Conservation (phyloP, 768 basidiomycete species). For the Suillus tomentosus region DNA sequence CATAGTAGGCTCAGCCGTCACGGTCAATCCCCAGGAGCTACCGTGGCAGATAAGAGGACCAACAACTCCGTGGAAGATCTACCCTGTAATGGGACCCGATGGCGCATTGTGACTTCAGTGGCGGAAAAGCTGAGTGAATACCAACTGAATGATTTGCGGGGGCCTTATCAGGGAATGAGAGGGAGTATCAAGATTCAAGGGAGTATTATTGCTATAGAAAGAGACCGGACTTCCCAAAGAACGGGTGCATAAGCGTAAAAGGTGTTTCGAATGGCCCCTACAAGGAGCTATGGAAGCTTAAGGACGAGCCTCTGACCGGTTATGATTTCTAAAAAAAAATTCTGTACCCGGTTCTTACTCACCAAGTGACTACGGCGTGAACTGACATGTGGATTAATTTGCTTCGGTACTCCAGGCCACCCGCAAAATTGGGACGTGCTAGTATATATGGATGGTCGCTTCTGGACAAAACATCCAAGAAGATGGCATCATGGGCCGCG, state of each 20-base stretch:
- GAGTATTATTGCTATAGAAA: background rate
- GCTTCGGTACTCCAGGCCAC: background rate
- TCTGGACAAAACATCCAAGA: background rate
- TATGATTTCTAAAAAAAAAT: background rate
- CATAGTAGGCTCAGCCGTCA: background rate
- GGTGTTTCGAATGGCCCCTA: background rate
- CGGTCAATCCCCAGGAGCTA: background rate
- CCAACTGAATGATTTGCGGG: background rate
- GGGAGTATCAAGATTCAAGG: background rate
- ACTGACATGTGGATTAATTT: background rate
- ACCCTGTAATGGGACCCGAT: background rate
- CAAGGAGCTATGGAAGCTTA: background rate
- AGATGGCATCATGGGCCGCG: background rate
- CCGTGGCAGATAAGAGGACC: background rate
- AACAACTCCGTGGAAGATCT: constrained; percentile 1
- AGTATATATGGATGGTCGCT: background rate
- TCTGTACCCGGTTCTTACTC: constrained; percentile 2
- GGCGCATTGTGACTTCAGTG: background rate
- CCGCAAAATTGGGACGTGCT: background rate
- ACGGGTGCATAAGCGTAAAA: background rate
- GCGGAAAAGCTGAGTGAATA: background rate
- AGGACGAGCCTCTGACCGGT: background rate
- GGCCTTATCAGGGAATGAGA: background rate
- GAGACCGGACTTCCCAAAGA: background rate
- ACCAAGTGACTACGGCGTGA: background rate